A percentile compares a stretch with the other conserved stretches of the same genome.
Evolutionary conservation across 192 early-diverging fungal genomes (phyloP).

Genomic region (Paraglomus occultum): DNA sequence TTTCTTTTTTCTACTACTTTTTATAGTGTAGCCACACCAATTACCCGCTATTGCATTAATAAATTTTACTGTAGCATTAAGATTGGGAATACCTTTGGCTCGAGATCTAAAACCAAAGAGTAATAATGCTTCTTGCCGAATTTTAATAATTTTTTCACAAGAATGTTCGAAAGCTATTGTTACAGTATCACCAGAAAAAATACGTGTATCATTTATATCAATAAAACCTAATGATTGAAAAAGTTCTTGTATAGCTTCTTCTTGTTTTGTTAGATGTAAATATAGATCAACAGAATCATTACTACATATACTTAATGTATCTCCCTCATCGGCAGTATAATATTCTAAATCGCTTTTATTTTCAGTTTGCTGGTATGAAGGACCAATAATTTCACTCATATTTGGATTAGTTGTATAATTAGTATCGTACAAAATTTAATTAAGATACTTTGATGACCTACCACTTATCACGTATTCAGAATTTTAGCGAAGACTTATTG

Average conservation of each 20-base stretch:
- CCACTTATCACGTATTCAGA: too few species aligned
- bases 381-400: too few species aligned
- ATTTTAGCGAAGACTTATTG: too few species aligned
- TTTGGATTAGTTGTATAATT: too few species aligned
- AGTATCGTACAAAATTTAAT: too few species aligned
- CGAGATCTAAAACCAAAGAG: constrained; percentile 10
- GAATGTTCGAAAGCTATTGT: not conserved
- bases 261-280: constrained; percentile 5
- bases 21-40: constrained; percentile 14
- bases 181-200: constrained; percentile 10
- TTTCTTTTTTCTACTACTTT: constrained; percentile 14
- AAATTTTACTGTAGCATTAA: constrained; percentile 5
- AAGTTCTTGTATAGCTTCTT: constrained; percentile 17
- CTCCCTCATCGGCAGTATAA: constrained; percentile 10
- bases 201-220: constrained; percentile 6
- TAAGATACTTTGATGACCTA: too few species aligned
- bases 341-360: constrained; percentile 16
- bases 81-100: constrained; percentile 6
- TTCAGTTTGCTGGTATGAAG: too few species aligned
- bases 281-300: constrained; percentile 1
- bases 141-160: constrained; percentile 8
- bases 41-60: constrained; percentile 9
- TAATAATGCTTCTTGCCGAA: constrained; percentile 3
- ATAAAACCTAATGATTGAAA: constrained; percentile 15
- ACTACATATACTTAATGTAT: constrained; percentile 9